Evolutionary conservation across 2,329 filamentous ascomycete species (phyloP).

Genomic region (Colletotrichum paranaense): DNA sequence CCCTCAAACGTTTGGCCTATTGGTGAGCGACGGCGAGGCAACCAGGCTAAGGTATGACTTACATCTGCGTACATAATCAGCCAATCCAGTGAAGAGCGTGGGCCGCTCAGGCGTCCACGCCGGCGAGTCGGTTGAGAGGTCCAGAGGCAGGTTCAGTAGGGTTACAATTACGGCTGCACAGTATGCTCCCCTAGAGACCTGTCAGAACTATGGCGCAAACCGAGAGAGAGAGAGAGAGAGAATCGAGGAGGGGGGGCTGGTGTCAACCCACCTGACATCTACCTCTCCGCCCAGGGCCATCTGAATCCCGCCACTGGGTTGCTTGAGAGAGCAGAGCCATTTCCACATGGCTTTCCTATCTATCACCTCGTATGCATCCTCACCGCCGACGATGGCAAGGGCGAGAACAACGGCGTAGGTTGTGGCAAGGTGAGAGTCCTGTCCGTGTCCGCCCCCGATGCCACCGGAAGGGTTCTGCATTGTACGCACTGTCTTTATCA

Average conservation of each 20-base stretch:
- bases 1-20: constrained; percentile 93
- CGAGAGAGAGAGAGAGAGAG: neutral
- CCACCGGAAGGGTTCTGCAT: constrained; percentile 88
- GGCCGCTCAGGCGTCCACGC: constrained; percentile 71
- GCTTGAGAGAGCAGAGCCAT: constrained; percentile 89
- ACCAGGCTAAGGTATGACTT: constrained; percentile 51
- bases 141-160: constrained; percentile 83
- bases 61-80: constrained; percentile 85
- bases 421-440: constrained; percentile 87
- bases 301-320: constrained; percentile 88
- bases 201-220: constrained; percentile 25
- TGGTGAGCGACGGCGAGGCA: constrained; percentile 23
- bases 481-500: constrained; percentile 79
- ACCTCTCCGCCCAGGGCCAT: constrained; percentile 89
- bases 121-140: constrained; percentile 79
- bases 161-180: constrained; percentile 89
- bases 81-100: constrained; percentile 77
- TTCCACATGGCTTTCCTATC: constrained; percentile 90
- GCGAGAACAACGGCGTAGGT: constrained; percentile 88
- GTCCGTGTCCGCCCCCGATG: constrained; percentile 94
- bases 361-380: constrained; percentile 78
- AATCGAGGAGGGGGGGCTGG: neutral
- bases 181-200: constrained; percentile 79
- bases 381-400: constrained; percentile 81
- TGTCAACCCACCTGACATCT: constrained; percentile 79